Evolutionary conservation across 495 filamentous ascomycete species (phyloP).

Genomic region (Staphylotrichum longicolle): DNA sequence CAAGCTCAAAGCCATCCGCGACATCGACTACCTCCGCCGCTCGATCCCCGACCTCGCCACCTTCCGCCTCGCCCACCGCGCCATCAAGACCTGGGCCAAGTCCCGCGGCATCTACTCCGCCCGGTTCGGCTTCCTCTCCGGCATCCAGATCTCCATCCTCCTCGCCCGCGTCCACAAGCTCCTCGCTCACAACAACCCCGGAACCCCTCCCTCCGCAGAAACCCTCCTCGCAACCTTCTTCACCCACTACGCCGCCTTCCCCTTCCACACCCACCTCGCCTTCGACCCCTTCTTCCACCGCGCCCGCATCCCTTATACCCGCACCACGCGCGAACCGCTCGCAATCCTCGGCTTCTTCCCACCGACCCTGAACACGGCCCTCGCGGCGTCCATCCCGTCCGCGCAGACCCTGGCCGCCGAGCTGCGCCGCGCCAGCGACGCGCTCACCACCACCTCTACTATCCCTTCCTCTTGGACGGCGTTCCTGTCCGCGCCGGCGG

Average conservation of each 20-base stretch:
- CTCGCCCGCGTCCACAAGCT: constrained; percentile 54
- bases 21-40: constrained; percentile 51
- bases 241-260: constrained; percentile 54
- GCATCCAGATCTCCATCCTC: constrained; percentile 58
- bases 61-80: constrained; percentile 53
- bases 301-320: constrained; percentile 42
- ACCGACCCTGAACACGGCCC: constrained; percentile 54
- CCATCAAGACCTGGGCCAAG: constrained; percentile 55
- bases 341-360: constrained; percentile 54
- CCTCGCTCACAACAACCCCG: constrained; percentile 26
- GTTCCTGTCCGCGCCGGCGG: constrained; percentile 33
- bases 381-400: constrained; percentile 47
- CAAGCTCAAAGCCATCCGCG: constrained; percentile 56
- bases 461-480: constrained; percentile 38
- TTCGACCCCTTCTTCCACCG: constrained; percentile 54
- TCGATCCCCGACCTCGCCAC: constrained; percentile 50
- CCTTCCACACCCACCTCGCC: constrained; percentile 48
- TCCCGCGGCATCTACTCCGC: constrained; percentile 56
- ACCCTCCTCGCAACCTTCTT: constrained; percentile 55
- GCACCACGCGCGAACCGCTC: constrained; percentile 53
- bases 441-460: no score
- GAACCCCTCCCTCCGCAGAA: constrained; percentile 31
- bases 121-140: constrained; percentile 56
- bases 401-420: constrained; percentile 49
- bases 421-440: constrained; percentile 38